phyloP scores from a whole-genome alignment of 2,329 filamentous ascomycete species.

The Monosporascus ibericus region DNA sequence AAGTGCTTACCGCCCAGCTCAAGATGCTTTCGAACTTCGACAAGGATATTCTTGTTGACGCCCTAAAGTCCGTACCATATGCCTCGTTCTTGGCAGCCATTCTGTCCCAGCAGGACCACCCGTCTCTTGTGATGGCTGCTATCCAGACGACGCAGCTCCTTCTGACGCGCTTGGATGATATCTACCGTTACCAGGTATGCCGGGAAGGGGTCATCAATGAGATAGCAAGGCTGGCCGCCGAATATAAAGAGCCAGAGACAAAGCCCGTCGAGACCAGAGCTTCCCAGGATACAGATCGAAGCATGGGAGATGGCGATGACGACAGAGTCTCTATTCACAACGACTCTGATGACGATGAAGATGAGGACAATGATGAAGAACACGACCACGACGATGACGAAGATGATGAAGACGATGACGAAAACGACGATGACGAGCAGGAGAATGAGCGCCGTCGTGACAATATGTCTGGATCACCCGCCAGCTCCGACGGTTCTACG shows the following conservation, averaged over 20 bases:
- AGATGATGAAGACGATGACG: slow-evolving; percentile 42
- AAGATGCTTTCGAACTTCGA: slow-evolving; percentile 99
- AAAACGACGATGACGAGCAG: slow-evolving; percentile 48
- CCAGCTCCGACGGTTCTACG: slow-evolving; percentile 60
- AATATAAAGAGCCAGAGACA: slow-evolving; percentile 32
- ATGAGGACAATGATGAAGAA: slow-evolving; percentile 42
- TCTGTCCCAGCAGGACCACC: slow-evolving; percentile 89
- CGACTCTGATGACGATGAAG: slow-evolving; percentile 45
- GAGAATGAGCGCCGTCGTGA: slow-evolving; percentile 42
- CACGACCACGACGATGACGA: slow-evolving; percentile 43
- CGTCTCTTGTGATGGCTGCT: slow-evolving; percentile 77
- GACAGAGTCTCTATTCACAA: slow-evolving; percentile 35
- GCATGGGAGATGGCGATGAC: slow-evolving; percentile 27
- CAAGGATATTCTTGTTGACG: slow-evolving; percentile 73
- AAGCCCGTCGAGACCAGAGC: slow-evolving; percentile 24
- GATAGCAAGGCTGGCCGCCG: slow-evolving; percentile 70
- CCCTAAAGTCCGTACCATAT: slow-evolving; percentile 82
- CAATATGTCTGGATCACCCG: slow-evolving; percentile 60
- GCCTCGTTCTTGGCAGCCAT: slow-evolving; percentile 94
- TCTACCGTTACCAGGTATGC: slow-evolving; percentile 95
- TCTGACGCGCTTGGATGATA: slow-evolving; percentile 72
- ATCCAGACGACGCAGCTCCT: slow-evolving; percentile 86
- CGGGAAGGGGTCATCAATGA: slow-evolving; percentile 93
- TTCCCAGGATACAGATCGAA: slow-evolving; percentile 20
- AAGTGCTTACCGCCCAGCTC: slow-evolving; percentile 89